Evolutionary conservation across 1,284 basidiomycete genomes (phyloP).

Genomic region (Apiotrichum mycotoxinovorans): DNA sequence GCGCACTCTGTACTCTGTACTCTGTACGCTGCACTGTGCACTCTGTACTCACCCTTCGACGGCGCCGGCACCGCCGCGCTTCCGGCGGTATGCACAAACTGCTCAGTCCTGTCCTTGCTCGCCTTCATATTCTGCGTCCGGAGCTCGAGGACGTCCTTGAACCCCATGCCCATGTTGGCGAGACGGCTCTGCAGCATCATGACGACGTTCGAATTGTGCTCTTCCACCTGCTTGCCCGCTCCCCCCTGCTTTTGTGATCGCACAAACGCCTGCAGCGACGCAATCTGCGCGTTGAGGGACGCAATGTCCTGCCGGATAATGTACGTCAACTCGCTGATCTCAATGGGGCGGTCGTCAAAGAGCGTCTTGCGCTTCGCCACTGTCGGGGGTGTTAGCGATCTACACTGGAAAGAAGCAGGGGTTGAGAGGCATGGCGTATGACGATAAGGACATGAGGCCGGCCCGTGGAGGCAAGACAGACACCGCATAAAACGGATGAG

Average conservation of each 20-base stretch:
- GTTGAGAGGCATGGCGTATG: too few relatives aligned
- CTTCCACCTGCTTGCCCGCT: slow-evolving; percentile 69
- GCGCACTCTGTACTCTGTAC: too few relatives aligned
- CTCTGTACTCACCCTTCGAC: slow-evolving; percentile 54
- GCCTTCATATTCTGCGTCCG: slow-evolving; percentile 99
- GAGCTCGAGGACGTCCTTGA: slow-evolving; percentile 97
- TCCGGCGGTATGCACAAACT: slow-evolving; percentile 88
- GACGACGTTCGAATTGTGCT: slow-evolving; percentile 95
- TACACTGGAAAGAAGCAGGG: neutral
- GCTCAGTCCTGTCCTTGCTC: slow-evolving; percentile 90
- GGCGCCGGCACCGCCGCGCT: slow-evolving; percentile 68
- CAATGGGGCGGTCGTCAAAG: slow-evolving; percentile 97
- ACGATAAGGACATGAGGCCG: too few relatives aligned
- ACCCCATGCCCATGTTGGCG: slow-evolving; percentile 90
- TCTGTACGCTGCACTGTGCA: neutral
- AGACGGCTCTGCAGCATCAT: slow-evolving; percentile 95
- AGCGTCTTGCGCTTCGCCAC: slow-evolving; percentile 99
- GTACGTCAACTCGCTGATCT: slow-evolving; percentile 98
- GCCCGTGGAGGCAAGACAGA: too few relatives aligned
- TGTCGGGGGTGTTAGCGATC: slow-evolving; percentile 43
- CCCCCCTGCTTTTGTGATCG: slow-evolving; percentile 47
- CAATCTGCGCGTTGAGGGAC: slow-evolving; percentile 93
- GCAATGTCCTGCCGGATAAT: slow-evolving; percentile 99
- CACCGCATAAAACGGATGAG: too few relatives aligned
- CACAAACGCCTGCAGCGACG: slow-evolving; percentile 75